Percentiles rank a stretch among this genome's conserved stretches.
phyloP scores from a whole-genome alignment of 306 rosid genomes.

The Begonia loranthoides region DNA sequence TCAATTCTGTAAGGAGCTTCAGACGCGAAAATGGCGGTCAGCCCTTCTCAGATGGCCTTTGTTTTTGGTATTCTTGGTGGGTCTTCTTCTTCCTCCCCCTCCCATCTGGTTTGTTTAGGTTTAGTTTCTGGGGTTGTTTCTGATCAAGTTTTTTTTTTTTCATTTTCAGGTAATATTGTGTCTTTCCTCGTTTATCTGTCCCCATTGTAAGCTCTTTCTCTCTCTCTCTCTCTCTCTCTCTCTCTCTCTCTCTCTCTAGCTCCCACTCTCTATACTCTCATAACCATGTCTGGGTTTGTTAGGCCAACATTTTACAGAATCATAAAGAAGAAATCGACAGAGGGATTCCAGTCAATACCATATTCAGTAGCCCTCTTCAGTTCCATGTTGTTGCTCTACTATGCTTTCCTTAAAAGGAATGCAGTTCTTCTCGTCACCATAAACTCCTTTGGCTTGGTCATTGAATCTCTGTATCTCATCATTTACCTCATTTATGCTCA shows the following conservation, averaged over 20 bases:
- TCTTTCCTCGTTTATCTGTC: conserved; percentile 59
- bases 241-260: background rate
- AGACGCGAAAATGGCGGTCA: conserved; percentile 14
- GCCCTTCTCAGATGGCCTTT: conserved; percentile 13
- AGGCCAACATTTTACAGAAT: conserved; percentile 65
- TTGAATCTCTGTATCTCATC: conserved; percentile 31
- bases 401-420: conserved; percentile 42
- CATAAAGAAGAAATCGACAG: conserved; percentile 43
- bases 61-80: conserved; percentile 34
- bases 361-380: conserved; percentile 59
- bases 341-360: conserved; percentile 55
- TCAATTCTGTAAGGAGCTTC: background rate
- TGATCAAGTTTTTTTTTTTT: background rate
- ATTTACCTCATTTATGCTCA: conserved; percentile 39
- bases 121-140: background rate
- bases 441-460: conserved; percentile 36
- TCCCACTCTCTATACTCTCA: background rate
- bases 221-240: background rate
- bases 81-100: background rate
- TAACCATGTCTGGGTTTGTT: background rate
- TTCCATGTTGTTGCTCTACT: conserved; percentile 40
- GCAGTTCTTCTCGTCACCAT: conserved; percentile 43
- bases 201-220: conserved; percentile 41
- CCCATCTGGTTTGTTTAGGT: background rate
- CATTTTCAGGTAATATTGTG: conserved; percentile 41